Conservation (phyloP, 257 asterid genomes). For the Oldenlandia corymbosa region DNA sequence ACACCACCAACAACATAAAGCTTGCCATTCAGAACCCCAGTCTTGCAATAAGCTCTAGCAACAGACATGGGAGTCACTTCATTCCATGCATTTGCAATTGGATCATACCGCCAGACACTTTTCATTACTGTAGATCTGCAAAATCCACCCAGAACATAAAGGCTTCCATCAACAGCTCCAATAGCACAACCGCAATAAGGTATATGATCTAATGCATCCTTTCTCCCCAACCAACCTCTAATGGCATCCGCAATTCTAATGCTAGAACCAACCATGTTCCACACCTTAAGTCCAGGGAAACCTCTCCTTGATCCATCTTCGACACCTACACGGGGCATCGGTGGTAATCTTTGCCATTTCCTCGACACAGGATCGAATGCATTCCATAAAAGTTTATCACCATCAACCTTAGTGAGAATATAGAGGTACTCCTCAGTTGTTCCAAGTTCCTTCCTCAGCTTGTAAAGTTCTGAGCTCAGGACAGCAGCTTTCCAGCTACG, state of each 20-base stretch:
- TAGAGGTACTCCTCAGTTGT: conserved; percentile 84
- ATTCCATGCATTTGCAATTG: conserved; percentile 59
- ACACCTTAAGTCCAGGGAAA: conserved; percentile 41
- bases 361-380: conserved; percentile 69
- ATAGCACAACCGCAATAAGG: conserved; percentile 83
- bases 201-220: conserved; percentile 51
- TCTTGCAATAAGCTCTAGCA: conserved; percentile 82
- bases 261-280: conserved; percentile 52
- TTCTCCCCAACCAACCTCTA: conserved; percentile 63
- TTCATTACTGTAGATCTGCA: conserved; percentile 51
- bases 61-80: conserved; percentile 66
- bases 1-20: conserved; percentile 93
- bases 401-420: conserved; percentile 52
- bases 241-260: conserved; percentile 52
- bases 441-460: conserved; percentile 58
- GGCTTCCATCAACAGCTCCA: conserved; percentile 72
- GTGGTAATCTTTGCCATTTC: conserved; percentile 74
- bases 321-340: conserved; percentile 46
- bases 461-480: conserved; percentile 52
- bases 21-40: conserved; percentile 61
- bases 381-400: conserved; percentile 63
- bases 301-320: conserved; percentile 44
- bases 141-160: conserved; percentile 82
- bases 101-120: conserved; percentile 67
- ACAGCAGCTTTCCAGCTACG: conserved; percentile 69